These are phyloP conservation scores for Penicillium sp. DNA, from an alignment of 2,329 filamentous ascomycete species.

Conservation along the genomic window DNA sequence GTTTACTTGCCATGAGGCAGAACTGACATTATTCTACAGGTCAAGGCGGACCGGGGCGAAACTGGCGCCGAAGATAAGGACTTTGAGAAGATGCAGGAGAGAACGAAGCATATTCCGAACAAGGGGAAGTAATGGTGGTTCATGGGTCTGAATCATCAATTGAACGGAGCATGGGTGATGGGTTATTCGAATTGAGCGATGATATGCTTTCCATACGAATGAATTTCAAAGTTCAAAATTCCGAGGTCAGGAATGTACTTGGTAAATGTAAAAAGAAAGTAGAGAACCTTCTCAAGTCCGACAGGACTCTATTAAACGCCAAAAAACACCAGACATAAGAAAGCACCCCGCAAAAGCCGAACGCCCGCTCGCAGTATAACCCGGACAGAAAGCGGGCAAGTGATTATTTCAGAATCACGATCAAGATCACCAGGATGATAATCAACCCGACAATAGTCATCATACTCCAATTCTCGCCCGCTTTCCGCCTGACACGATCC, in stretches of 20 bases:
- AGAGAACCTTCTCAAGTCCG: not conserved
- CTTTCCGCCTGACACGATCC: conserved; percentile 68
- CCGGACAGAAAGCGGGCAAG: conserved; percentile 1
- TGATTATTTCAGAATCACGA: conserved; percentile 71
- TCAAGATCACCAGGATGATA: conserved; percentile 75
- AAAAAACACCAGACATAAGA: not conserved
- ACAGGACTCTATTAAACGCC: not conserved
- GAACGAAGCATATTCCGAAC: conserved; percentile 50
- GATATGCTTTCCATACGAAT: not conserved
- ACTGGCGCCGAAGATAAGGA: conserved; percentile 42
- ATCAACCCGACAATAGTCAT: conserved; percentile 78
- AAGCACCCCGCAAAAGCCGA: conserved; percentile 1
- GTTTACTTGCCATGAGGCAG: not conserved
- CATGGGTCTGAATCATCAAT: not conserved
- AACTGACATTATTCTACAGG: conserved; percentile 27
- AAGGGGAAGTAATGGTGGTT: conserved; percentile 3
- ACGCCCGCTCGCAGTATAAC: conserved; percentile 22
- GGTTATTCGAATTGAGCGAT: not conserved
- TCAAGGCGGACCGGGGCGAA: conserved; percentile 61
- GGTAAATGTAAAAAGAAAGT: not conserved
- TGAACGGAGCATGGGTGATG: not conserved
- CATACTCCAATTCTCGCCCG: conserved; percentile 85
- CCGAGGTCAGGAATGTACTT: not conserved
- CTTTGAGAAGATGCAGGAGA: conserved; percentile 55
- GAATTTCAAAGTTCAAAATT: not conserved